Percentiles rank a stretch among this genome's conserved stretches.
Evolutionary conservation across 78 protist species (phyloP).

Genomic region (Anaeramoeba flamelloides): DNA sequence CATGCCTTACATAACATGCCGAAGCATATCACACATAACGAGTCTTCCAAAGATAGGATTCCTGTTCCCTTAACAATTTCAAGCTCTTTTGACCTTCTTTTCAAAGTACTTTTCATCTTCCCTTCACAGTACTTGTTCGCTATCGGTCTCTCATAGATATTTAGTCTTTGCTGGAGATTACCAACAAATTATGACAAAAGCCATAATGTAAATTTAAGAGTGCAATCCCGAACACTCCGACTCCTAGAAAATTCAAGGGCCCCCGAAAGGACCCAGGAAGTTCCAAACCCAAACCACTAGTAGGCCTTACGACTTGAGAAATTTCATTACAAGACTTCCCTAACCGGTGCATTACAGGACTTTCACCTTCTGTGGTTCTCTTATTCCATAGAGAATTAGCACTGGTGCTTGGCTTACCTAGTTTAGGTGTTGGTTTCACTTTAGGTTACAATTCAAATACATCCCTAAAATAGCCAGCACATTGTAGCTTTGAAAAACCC

Average conservation of each 20-base stretch:
- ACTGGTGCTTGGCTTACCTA: neutral
- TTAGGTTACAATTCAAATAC: slow-evolving; percentile 22
- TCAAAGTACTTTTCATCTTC: slow-evolving; percentile 77
- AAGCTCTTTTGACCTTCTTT: slow-evolving; percentile 54
- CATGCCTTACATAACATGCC: neutral
- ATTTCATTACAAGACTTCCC: neutral
- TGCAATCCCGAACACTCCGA: slow-evolving; percentile 66
- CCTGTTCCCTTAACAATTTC: slow-evolving; percentile 24
- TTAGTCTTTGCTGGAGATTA: slow-evolving; percentile 55
- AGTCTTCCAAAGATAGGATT: slow-evolving; percentile 3
- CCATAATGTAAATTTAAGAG: slow-evolving; percentile 23
- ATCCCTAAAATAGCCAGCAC: neutral
- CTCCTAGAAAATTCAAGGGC: slow-evolving; percentile 34
- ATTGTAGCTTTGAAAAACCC: too few relatives aligned
- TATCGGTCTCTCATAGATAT: slow-evolving; percentile 56
- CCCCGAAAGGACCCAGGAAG: too few relatives aligned
- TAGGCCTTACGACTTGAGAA: neutral
- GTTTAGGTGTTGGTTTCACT: neutral
- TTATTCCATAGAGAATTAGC: neutral
- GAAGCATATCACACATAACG: neutral
- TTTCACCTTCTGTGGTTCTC: slow-evolving; percentile 60
- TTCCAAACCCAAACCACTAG: too few relatives aligned
- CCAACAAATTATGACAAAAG: slow-evolving; percentile 23
- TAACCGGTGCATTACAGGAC: slow-evolving; percentile 30
- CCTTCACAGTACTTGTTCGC: slow-evolving; percentile 79